phyloP scores from a whole-genome alignment of 805 yeast species.

The Starmerella riodocensis region DNA sequence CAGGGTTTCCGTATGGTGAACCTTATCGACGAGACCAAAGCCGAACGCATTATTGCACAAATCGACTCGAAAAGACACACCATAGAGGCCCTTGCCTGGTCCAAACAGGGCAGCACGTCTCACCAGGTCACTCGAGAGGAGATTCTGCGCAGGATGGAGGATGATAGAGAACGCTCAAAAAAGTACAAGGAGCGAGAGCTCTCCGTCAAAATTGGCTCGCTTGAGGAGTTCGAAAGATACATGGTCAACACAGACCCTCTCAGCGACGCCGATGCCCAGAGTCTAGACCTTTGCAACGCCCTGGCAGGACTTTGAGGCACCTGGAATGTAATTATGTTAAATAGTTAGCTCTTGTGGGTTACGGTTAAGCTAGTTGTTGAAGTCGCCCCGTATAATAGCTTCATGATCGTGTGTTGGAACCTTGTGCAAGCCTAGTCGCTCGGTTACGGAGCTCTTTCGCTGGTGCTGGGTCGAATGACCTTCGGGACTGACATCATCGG shows the following conservation, averaged over 20 bases:
- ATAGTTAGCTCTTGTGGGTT: neutral
- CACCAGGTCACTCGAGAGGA: constrained; percentile 33
- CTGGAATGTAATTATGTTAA: too few species aligned
- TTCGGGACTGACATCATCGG: neutral
- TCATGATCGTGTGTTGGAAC: constrained; percentile 14
- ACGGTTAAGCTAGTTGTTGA: neutral
- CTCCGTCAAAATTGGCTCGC: constrained; percentile 41
- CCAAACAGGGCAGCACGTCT: neutral
- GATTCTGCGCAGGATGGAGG: constrained; percentile 70
- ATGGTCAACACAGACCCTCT: constrained; percentile 25
- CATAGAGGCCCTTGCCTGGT: neutral
- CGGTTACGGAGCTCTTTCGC: constrained; percentile 9
- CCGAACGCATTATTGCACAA: constrained; percentile 1
- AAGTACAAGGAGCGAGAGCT: constrained; percentile 69
- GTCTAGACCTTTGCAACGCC: neutral
- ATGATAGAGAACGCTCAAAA: constrained; percentile 78
- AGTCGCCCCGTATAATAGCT: constrained; percentile 14
- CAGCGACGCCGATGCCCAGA: neutral
- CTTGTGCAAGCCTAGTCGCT: constrained; percentile 10
- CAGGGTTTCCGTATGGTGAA: constrained; percentile 5
- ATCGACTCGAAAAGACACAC: constrained; percentile 5
- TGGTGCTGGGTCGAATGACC: neutral
- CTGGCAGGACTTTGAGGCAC: constrained; percentile 4
- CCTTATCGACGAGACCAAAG: constrained; percentile 1
- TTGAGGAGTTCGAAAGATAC: constrained; percentile 38